Percentiles rank a stretch among this genome's conserved stretches.
phyloP scores from a whole-genome alignment of 345 rosid genomes.

The Rhizophora apiculata region DNA sequence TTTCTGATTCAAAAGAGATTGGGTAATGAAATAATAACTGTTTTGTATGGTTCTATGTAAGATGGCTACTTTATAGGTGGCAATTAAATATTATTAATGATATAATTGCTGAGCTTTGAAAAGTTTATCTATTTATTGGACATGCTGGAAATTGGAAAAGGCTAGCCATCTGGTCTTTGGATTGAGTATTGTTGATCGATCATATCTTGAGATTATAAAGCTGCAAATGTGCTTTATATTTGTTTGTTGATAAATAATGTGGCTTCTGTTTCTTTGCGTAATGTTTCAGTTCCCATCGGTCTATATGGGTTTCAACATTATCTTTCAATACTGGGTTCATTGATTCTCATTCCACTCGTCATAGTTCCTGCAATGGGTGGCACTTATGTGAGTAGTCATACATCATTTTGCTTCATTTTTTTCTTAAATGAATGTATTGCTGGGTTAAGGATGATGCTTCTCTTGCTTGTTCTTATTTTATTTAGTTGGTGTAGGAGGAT shows the following conservation, averaged over 20 bases:
- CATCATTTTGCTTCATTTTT: background rate
- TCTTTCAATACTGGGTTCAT: slow-evolving; percentile 83
- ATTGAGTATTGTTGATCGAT: background rate
- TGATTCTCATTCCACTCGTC: slow-evolving; percentile 86
- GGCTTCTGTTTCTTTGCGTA: slow-evolving; percentile 10
- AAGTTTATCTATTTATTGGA: background rate
- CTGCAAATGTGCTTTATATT: background rate
- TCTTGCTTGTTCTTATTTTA: slow-evolving; percentile 33
- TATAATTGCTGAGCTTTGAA: no score
- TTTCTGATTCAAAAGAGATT: background rate
- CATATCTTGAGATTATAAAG: background rate
- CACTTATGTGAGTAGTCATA: slow-evolving; percentile 57
- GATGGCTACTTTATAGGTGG: background rate
- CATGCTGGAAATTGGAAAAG: background rate
- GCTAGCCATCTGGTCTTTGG: slow-evolving; percentile 3
- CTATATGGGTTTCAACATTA: slow-evolving; percentile 93
- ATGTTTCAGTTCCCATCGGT: slow-evolving; percentile 81
- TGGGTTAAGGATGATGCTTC: slow-evolving; percentile 5
- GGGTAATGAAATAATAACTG: background rate
- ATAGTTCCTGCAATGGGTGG: slow-evolving; percentile 99
- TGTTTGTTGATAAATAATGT: slow-evolving; percentile 5
- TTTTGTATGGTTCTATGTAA: background rate
- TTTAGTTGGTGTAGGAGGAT: slow-evolving; percentile 76
- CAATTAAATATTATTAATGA: background rate
- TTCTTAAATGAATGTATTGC: background rate